Evolutionary conservation across 148 eudicot genomes (phyloP).

Genomic region (Nepenthes gracilis): DNA sequence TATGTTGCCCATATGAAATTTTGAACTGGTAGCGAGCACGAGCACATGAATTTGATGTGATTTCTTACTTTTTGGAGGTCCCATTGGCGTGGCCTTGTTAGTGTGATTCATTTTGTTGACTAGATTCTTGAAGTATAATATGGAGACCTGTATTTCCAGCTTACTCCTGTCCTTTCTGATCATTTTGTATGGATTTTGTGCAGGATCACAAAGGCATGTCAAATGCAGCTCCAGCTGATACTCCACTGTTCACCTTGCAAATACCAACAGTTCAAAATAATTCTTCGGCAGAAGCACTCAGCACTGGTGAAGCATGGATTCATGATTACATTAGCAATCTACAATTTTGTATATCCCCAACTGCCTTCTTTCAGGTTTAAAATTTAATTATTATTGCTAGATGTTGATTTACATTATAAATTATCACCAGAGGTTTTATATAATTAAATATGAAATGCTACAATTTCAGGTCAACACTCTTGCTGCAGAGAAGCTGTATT

Average conservation of each 20-base stretch:
- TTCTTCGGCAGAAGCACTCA: slow-evolving; percentile 16
- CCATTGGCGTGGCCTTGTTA: too few relatives aligned
- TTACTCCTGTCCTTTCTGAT: not conserved
- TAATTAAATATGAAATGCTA: not conserved
- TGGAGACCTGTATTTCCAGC: too few relatives aligned
- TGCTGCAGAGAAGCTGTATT: slow-evolving; percentile 89
- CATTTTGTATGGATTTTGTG: slow-evolving; percentile 1
- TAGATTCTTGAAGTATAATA: too few relatives aligned
- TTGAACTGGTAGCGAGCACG: too few relatives aligned
- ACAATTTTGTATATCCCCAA: slow-evolving; percentile 74
- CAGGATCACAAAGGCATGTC: slow-evolving; percentile 95
- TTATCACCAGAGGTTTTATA: slow-evolving; percentile 1
- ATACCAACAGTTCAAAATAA: slow-evolving; percentile 23
- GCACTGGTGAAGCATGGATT: slow-evolving; percentile 50
- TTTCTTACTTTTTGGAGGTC: too few relatives aligned
- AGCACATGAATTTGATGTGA: too few relatives aligned
- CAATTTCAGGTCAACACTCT: slow-evolving; percentile 75
- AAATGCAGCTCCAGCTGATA: slow-evolving; percentile 80
- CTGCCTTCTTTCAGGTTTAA: slow-evolving; percentile 85
- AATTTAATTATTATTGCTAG: not conserved
- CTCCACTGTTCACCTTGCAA: slow-evolving; percentile 55
- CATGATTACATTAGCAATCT: slow-evolving; percentile 81
- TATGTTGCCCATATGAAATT: too few relatives aligned
- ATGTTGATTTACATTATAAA: not conserved
- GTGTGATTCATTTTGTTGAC: too few relatives aligned